These are phyloP conservation scores for Tolypocladium guangdongense DNA, from an alignment of 2,329 filamentous ascomycete species.

Conservation along the genomic window DNA sequence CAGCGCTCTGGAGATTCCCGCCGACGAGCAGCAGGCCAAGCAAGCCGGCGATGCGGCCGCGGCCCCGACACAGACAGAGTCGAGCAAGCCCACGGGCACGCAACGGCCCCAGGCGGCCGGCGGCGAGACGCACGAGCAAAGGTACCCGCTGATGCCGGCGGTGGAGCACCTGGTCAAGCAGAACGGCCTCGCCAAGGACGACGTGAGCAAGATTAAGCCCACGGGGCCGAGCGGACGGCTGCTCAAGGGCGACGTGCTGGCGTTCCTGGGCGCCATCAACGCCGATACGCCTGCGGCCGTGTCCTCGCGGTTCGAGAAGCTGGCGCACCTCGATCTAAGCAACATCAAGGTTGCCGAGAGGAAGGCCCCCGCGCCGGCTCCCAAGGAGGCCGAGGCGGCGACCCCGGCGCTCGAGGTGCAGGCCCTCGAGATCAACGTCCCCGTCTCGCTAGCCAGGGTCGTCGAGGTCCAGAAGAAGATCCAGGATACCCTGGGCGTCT, in stretches of 20 bases:
- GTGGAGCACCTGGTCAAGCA: constrained; percentile 72
- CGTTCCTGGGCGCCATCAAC: constrained; percentile 71
- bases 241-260: constrained; percentile 90
- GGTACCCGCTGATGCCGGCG: constrained; percentile 69
- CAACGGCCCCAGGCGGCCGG: constrained; percentile 25
- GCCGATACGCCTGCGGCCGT: constrained; percentile 60
- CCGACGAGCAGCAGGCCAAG: constrained; percentile 46
- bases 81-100: constrained; percentile 39
- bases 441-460: constrained; percentile 70
- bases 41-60: constrained; percentile 9
- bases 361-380: constrained; percentile 28
- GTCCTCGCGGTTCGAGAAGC: constrained; percentile 60
- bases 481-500: constrained; percentile 64
- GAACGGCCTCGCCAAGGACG: constrained; percentile 64
- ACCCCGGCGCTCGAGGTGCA: constrained; percentile 32
- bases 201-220: constrained; percentile 71
- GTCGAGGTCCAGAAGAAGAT: constrained; percentile 73
- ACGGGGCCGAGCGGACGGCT: constrained; percentile 81
- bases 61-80: constrained; percentile 9
- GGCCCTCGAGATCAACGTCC: constrained; percentile 53
- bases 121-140: constrained; percentile 49
- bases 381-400: constrained; percentile 25
- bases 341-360: constrained; percentile 75
- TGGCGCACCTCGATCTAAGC: constrained; percentile 80
- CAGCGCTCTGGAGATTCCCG: constrained; percentile 60